Evolutionary conservation across 73 alveolate species (phyloP).

Genomic region (Tetrahymena thermophila): DNA sequence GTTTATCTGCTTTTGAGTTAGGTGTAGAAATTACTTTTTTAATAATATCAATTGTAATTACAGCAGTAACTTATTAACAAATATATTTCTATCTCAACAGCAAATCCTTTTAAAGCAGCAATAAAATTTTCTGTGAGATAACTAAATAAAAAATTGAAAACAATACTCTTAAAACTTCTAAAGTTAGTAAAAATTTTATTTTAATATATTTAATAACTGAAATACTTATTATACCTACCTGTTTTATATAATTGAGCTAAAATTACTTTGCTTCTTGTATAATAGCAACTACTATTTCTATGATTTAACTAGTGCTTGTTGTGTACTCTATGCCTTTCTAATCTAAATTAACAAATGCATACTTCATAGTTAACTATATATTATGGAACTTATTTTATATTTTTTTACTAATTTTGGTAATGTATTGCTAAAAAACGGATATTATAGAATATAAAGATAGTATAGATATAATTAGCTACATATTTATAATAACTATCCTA

Average conservation of each 20-base stretch:
- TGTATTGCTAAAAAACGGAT: neutral
- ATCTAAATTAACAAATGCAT: neutral
- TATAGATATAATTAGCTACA: no score
- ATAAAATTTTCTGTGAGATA: neutral
- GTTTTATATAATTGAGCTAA: neutral
- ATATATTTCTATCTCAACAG: neutral
- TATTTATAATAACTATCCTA: no score
- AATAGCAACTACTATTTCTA: neutral
- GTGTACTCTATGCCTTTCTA: neutral
- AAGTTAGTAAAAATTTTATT: neutral
- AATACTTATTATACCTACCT: neutral
- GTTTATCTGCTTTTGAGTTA: neutral
- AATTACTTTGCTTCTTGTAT: neutral
- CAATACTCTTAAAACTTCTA: neutral
- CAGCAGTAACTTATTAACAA: no score
- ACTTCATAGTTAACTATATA: neutral
- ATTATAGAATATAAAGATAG: neutral
- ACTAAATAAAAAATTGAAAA: neutral
- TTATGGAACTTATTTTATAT: neutral
- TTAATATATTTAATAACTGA: neutral
- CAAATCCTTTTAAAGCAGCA: no score
- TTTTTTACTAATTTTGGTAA: neutral
- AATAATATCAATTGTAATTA: no score
- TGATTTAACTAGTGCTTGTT: neutral
- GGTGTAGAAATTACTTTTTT: no score